Percentiles rank a stretch among this genome's conserved stretches.
Evolutionary conservation across 257 asterid species (phyloP).

Genomic region (Fraxinus pennsylvanica): DNA sequence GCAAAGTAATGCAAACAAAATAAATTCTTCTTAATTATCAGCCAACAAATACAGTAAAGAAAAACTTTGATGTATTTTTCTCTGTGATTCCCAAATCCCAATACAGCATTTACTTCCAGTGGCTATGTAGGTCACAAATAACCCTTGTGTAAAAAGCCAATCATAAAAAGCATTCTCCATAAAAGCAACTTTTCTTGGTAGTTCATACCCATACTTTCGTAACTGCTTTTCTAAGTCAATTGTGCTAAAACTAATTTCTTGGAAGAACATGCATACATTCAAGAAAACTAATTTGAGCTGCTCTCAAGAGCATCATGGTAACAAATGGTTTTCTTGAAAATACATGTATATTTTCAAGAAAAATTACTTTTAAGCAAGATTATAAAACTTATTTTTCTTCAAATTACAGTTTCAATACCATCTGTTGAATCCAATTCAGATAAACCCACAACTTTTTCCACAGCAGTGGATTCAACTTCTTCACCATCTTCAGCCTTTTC

Average conservation of each 20-base stretch:
- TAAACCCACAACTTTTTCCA: not conserved
- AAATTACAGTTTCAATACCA: not conserved
- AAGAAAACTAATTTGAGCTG: too few species aligned
- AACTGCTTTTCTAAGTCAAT: not conserved
- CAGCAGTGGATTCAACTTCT: not conserved
- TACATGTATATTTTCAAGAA: not conserved
- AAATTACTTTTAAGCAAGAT: not conserved
- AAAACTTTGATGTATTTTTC: too few species aligned
- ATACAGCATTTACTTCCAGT: not conserved
- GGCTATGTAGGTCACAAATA: not conserved
- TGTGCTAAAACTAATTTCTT: not conserved
- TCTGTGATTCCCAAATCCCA: not conserved
- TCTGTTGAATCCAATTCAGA: not conserved
- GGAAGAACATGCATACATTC: too few species aligned
- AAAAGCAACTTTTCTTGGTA: too few species aligned
- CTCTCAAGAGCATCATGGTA: too few species aligned
- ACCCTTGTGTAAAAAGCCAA: too few species aligned
- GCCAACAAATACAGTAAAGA: not conserved
- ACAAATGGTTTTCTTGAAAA: too few species aligned
- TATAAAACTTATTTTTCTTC: not conserved
- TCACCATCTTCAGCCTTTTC: conserved; percentile 4
- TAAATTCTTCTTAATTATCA: too few species aligned
- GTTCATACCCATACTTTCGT: too few species aligned
- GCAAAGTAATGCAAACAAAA: too few species aligned
- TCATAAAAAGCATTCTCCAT: too few species aligned